Evolutionary conservation across 2,329 filamentous ascomycete species (phyloP), one percentile per base, ranked within the genome.

Genomic region (Metarhizium anisopliae): DNA sequence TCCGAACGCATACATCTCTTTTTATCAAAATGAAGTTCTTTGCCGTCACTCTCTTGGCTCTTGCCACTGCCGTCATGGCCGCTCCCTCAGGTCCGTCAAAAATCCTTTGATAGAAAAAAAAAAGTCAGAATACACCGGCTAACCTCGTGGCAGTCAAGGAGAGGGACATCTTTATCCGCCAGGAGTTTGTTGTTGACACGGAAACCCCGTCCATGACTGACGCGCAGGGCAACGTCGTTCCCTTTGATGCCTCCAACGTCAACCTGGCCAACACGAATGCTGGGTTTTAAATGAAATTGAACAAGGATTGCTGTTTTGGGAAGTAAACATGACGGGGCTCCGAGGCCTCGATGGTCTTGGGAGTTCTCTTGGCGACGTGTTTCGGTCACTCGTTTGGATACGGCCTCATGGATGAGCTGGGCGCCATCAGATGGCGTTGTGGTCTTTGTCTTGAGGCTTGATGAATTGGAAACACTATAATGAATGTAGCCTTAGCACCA

Each of bases 21-120:
- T 18, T 13, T 20, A 47, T 25, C 74, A 81, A 73, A 58, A 82
- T 82, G 79, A 76, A 80, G 73, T 77, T 76, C 74, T 73, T 75
- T 57, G 59, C 75, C 59, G 59, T 77, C 62, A 70, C 74, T 63
- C 56, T 81, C 59, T 67, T 78, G 62, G 69, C 77, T 59, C 67
- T 82, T 59, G 70, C 72, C 67, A 69, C 75, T 55, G 69, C 74
- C 63, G 76, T 72, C 62, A 66, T 77, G 62, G 78, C 77, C 56
- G 69, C 63, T 52, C 65, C 70, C 53, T 51, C 60, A 49, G 59
- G 68, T 70, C 62, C 59, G 67, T 52, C 29, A 51, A 25, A 25
- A 25, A 25, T 25, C 25, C 55, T 16, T 18, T 47, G 52, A 51
- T 7, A 29, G 38, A 7, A 29, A 11, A 14, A 35, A 35, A 29